phyloP scores from a whole-genome alignment of 1,284 basidiomycete species.

The Pseudozyma sp. region DNA sequence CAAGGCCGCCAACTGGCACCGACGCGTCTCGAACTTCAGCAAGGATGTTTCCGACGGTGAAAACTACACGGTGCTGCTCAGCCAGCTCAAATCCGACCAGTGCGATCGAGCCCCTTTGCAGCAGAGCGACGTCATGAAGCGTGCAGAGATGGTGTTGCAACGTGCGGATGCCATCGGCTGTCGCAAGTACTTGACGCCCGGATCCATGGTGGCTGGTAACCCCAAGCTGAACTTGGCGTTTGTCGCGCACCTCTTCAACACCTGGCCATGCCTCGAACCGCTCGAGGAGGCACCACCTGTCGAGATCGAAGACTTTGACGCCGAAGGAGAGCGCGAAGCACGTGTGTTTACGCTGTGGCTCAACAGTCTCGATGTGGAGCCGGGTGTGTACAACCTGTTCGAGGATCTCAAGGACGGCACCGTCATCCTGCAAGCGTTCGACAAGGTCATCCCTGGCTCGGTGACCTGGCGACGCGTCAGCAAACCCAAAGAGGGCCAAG shows the following conservation, averaged over 20 bases:
- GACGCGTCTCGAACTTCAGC: conserved; percentile 89
- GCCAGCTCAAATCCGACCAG: conserved; percentile 87
- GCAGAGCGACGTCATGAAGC: conserved; percentile 81
- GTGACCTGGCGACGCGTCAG: conserved; percentile 94
- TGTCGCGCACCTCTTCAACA: conserved; percentile 98
- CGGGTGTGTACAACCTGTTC: conserved; percentile 94
- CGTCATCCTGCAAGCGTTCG: conserved; percentile 92
- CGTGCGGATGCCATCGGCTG: conserved; percentile 94
- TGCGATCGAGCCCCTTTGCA: conserved; percentile 94
- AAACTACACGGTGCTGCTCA: conserved; percentile 94
- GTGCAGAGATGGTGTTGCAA: conserved; percentile 91
- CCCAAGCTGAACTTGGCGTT: conserved; percentile 98
- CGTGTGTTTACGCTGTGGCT: conserved; percentile 98
- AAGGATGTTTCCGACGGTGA: conserved; percentile 94
- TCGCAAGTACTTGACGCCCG: conserved; percentile 92
- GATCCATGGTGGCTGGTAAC: conserved; percentile 91
- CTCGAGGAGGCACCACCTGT: conserved; percentile 82
- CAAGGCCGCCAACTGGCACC: conserved; percentile 87
- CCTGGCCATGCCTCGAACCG: conserved; percentile 79
- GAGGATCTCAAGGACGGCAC: conserved; percentile 92
- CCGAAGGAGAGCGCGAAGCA: conserved; percentile 96
- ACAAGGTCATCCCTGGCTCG: conserved; percentile 90
- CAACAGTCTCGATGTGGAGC: conserved; percentile 95
- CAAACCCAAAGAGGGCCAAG: conserved; percentile 85
- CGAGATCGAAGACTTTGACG: conserved; percentile 95